Evolutionary conservation across 331 rosid genomes (phyloP).

Genomic region (Phaseolus coccineus): DNA sequence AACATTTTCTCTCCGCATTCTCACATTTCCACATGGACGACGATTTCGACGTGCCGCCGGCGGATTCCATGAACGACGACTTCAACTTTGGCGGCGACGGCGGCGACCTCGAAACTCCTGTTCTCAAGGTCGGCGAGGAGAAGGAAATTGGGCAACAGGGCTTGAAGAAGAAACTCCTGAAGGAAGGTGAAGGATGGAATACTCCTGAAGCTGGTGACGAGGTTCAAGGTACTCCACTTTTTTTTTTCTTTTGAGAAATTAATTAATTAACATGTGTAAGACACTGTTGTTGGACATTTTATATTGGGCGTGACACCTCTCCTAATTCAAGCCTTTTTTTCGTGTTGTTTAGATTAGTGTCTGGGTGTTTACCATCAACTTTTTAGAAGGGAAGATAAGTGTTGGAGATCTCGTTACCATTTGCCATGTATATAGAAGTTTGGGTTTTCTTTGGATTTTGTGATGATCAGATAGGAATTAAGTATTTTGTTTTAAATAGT

Average conservation of each 20-base stretch:
- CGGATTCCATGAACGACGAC: conserved; percentile 66
- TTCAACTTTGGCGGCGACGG: conserved; percentile 53
- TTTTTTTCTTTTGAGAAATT: background rate
- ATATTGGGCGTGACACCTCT: background rate
- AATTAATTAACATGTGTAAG: background rate
- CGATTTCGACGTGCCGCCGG: conserved; percentile 68
- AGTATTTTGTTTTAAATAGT: no score
- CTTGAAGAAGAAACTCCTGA: conserved; percentile 84
- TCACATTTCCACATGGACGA: conserved; percentile 42
- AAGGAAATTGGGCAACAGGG: conserved; percentile 82
- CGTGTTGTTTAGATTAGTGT: no score
- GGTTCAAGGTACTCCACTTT: conserved; percentile 16
- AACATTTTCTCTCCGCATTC: background rate
- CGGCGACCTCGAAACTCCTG: conserved; percentile 27
- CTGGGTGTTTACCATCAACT: no score
- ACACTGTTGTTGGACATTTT: no score
- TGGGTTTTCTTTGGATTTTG: no score
- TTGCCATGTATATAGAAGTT: no score
- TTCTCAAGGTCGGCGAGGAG: conserved; percentile 87
- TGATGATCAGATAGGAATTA: no score
- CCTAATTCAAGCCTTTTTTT: background rate
- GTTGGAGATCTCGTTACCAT: no score
- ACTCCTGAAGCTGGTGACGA: conserved; percentile 78
- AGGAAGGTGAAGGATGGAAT: conserved; percentile 80
- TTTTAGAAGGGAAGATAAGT: no score